Percentiles rank a stretch among this genome's conserved stretches.
These are phyloP conservation scores for Coix lacrymajobi DNA, from an alignment of 176 grass and related monocot genomes.

Conservation along the genomic window DNA sequence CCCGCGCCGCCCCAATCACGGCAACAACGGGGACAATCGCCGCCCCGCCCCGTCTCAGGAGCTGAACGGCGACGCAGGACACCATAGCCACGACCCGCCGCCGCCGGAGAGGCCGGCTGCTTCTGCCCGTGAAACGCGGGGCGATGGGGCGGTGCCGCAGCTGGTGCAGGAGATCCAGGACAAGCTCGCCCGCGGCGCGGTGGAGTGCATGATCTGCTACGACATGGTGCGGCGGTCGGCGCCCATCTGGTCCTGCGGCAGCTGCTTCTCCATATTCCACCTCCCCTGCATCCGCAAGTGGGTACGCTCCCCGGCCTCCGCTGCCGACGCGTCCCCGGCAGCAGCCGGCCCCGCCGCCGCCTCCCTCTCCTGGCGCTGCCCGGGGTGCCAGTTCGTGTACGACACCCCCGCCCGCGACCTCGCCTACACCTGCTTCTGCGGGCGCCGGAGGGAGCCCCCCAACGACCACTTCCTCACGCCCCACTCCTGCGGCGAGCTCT, in stretches of 20 bases:
- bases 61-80: neutral
- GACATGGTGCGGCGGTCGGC: slow-evolving; percentile 89
- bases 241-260: slow-evolving; percentile 78
- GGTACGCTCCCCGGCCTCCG: slow-evolving; percentile 80
- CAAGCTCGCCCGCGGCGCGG: slow-evolving; percentile 63
- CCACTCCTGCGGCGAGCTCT: slow-evolving; percentile 85
- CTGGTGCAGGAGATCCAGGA: slow-evolving; percentile 96
- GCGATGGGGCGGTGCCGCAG: slow-evolving; percentile 51
- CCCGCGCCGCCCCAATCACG: slow-evolving; percentile 7
- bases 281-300: slow-evolving; percentile 87
- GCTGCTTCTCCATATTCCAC: slow-evolving; percentile 98
- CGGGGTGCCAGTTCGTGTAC: slow-evolving; percentile 82
- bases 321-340: slow-evolving; percentile 34
- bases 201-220: slow-evolving; percentile 99
- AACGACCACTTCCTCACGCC: slow-evolving; percentile 85
- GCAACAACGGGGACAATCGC: neutral
- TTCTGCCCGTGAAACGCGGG: neutral
- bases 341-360: neutral
- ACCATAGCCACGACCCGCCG: neutral
- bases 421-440: slow-evolving; percentile 86
- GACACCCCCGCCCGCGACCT: slow-evolving; percentile 47
- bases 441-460: slow-evolving; percentile 43
- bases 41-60: neutral
- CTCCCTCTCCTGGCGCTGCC: slow-evolving; percentile 60
- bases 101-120: neutral